Base-by-base conservation (phyloP, 768 basidiomycete species). In the Tremella mesenterica region DNA sequence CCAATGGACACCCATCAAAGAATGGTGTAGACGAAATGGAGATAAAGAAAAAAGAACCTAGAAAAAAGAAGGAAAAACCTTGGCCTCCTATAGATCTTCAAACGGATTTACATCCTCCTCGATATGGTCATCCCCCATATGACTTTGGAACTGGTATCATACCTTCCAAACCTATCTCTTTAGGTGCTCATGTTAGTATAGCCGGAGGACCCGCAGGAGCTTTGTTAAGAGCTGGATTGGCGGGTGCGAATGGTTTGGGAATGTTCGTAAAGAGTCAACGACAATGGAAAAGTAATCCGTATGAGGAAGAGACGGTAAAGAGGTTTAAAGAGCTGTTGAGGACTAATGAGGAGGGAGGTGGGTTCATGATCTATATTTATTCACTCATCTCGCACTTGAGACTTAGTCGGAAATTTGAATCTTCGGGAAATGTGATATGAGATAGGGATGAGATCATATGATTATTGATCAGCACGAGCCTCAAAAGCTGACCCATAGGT, bases 201-300 rank as follows among this genome's bases (percentile, higher is more conserved):
- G 81, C 83, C 0, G 87, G 86, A 2, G 88, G 88, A 1, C 81
- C 88, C 0, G 85, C 86, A 66, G 85, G 86, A 51, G 73, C 85
- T 0, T 71, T 88, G 16, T 51, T 79, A 4, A 85, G 88, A 54
- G 87, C 88, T 14, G 80, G 83, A 14, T 74, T 76, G 18, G 81
- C 87, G 36, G 81, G 86, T 0, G 88, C 86, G n/a, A 85, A 83
- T 49, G 81, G 86, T 4, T 85, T 91, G 60, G 87, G 85, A 0
- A 76, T 90, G 8, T 91, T 91, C 63, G 71, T 89, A 34, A 92
- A 90, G 72, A 85, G 83, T 0, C 88, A 90, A 61, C 77, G 85
- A 20, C 85, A 84, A 72, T 92, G 89, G 89, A 76, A 73, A 9
- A 82, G 83, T 3, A 80, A 83, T 3, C 74, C 81, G 2, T 76